Evolutionary conservation across 371 early-diverging fungal species (phyloP), one percentile per base, ranked within the genome.

Genomic region (Rhizopus sp.): DNA sequence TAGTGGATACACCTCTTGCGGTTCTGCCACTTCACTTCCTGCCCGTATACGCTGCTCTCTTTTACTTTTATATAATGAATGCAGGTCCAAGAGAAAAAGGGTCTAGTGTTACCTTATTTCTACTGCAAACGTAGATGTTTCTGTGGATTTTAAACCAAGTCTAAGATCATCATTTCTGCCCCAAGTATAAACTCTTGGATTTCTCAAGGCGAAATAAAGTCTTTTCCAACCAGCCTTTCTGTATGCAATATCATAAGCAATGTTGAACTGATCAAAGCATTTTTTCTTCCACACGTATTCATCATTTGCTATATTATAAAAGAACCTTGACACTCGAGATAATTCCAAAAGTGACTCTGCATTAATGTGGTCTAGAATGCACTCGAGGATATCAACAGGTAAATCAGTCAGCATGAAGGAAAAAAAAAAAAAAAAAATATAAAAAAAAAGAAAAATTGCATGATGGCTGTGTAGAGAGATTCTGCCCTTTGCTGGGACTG

Each of bases 271-370:
- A n/a, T 59, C 31, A 23, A 62, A 49, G 4, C 66, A 69, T 17
- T 66, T 63, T 16, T 70, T 69, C 47, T 64, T 63, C 80, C 80
- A 79, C 8, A 79, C 39, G 40, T 54, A 47, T 32, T 79, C 77
- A 53, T 79, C 80, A 41, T 69, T 63, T 5, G 45, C 46, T 1
- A 79, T 59, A 12, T 12, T 30, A 52, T 64, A 50, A 47, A 79
- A 60, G 15, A 51, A 38, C 15, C 49, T 64, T 0, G 56, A 64
- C 0, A 72, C 70, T 4, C 17, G 8, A 3, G 64, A 60, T 12
- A 74, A 39, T 7, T 50, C 40, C 12, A 64, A 38, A 13, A 78
- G 48, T 4, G 71, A 55, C 4, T 38, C 7, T 7, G 52, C 53
- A 51, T 72, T 69, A 13, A 79, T 37, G 17, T 53, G 39, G 4